A percentile compares a stretch with the other conserved stretches of the same genome.
Conservation (phyloP, 345 rosid genomes). For the Acer saccharum region DNA sequence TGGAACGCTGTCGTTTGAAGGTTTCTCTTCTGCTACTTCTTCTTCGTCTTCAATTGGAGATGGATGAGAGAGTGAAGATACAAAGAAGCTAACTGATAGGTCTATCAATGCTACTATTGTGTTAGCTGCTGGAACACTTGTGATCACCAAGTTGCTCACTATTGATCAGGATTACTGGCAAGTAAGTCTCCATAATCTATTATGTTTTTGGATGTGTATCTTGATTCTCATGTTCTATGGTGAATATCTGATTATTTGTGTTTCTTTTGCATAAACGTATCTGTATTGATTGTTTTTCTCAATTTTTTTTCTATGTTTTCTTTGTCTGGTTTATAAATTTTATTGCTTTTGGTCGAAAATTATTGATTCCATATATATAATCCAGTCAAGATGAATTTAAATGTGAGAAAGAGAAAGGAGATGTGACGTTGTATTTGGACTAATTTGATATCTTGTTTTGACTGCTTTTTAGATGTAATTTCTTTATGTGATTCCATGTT, state of each 20-base stretch:
- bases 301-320: neutral
- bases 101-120: constrained; percentile 75
- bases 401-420: too few species aligned
- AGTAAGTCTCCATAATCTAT: constrained; percentile 35
- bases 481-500: too few species aligned
- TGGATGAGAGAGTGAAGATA: constrained; percentile 39
- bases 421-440: too few species aligned
- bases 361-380: neutral
- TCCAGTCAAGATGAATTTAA: neutral
- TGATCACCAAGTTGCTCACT: constrained; percentile 82
- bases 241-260: too few species aligned
- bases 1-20: constrained; percentile 73
- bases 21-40: constrained; percentile 59
- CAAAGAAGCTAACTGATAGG: constrained; percentile 64
- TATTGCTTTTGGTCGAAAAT: neutral
- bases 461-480: too few species aligned
- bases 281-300: neutral
- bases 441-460: too few species aligned
- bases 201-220: neutral
- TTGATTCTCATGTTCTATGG: neutral
- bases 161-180: constrained; percentile 95
- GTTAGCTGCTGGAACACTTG: constrained; percentile 80
- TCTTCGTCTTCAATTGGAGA: constrained; percentile 36
- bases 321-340: neutral
- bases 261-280: neutral